Percentiles rank a stretch among this genome's conserved stretches.
Evolutionary conservation across 108 stramenopile genomes (phyloP).

Genomic region (Cyclotella kingstonii): DNA sequence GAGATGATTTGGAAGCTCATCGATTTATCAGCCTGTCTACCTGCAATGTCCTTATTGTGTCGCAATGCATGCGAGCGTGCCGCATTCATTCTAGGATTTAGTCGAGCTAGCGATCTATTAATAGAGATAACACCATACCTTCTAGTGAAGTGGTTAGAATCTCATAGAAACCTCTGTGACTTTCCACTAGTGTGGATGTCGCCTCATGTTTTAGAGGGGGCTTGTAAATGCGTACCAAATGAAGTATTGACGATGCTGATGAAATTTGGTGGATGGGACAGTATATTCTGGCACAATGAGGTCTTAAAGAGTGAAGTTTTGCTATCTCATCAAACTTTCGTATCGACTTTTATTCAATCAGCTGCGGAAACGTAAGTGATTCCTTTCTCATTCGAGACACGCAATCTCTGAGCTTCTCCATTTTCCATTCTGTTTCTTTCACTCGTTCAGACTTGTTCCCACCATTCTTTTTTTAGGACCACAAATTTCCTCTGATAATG

Average conservation of each 20-base stretch:
- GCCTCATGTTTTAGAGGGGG: conserved; percentile 30
- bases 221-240: conserved; percentile 29
- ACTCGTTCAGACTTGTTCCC: conserved; percentile 30
- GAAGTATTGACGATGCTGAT: conserved; percentile 28
- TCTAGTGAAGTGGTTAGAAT: conserved; percentile 48
- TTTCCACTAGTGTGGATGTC: conserved; percentile 58
- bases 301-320: conserved; percentile 1
- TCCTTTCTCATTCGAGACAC: not conserved
- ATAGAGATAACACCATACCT: conserved; percentile 42
- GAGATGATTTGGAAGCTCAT: conserved; percentile 56
- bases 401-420: not conserved
- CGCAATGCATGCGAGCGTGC: conserved; percentile 53
- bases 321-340: conserved; percentile 15
- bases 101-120: conserved; percentile 43
- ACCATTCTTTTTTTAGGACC: conserved; percentile 25
- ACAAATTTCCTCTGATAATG: not conserved
- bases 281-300: conserved; percentile 23
- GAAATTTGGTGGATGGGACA: conserved; percentile 25
- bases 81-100: conserved; percentile 52
- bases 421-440: not conserved
- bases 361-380: conserved; percentile 26
- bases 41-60: conserved; percentile 48
- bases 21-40: conserved; percentile 35
- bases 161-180: conserved; percentile 19
- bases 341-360: conserved; percentile 19